These are phyloP conservation scores for Fusarium pseudoanthophilum DNA, from an alignment of 2,329 filamentous ascomycete species.

Conservation along the genomic window DNA sequence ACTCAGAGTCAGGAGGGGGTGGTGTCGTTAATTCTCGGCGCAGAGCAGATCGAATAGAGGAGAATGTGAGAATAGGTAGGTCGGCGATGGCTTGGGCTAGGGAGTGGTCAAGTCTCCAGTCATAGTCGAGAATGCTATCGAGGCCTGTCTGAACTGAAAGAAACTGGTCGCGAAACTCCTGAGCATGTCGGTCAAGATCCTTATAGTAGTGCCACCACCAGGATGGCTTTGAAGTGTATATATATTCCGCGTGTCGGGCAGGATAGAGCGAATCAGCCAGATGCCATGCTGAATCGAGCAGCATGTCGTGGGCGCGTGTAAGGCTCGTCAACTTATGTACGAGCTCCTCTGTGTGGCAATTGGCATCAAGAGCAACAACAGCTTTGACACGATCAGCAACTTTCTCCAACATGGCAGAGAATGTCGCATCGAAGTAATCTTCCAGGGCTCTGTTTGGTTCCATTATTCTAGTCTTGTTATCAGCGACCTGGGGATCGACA, in stretches of 20 bases:
- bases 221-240: constrained; percentile 50
- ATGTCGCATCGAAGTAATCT: constrained; percentile 48
- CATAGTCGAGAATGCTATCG: constrained; percentile 45
- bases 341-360: constrained; percentile 16
- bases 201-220: constrained; percentile 56
- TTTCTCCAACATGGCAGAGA: constrained; percentile 37
- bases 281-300: constrained; percentile 53
- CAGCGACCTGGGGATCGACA: constrained; percentile 37
- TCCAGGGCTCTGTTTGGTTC: constrained; percentile 45
- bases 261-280: constrained; percentile 50
- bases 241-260: constrained; percentile 49
- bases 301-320: constrained; percentile 48
- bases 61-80: constrained; percentile 49
- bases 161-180: constrained; percentile 47
- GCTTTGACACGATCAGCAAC: constrained; percentile 28
- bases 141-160: constrained; percentile 43
- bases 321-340: constrained; percentile 35
- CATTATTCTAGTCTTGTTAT: constrained; percentile 35
- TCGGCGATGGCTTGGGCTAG: constrained; percentile 51
- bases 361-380: constrained; percentile 6
- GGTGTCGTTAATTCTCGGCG: constrained; percentile 45
- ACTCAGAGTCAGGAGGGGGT: constrained; percentile 46
- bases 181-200: constrained; percentile 46
- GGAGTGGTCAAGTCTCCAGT: constrained; percentile 48
- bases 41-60: constrained; percentile 45